A percentile compares a stretch with the other conserved stretches of the same genome.
phyloP scores from a whole-genome alignment of 1,139 yeast species.

The Hanseniaspora uvarum region DNA sequence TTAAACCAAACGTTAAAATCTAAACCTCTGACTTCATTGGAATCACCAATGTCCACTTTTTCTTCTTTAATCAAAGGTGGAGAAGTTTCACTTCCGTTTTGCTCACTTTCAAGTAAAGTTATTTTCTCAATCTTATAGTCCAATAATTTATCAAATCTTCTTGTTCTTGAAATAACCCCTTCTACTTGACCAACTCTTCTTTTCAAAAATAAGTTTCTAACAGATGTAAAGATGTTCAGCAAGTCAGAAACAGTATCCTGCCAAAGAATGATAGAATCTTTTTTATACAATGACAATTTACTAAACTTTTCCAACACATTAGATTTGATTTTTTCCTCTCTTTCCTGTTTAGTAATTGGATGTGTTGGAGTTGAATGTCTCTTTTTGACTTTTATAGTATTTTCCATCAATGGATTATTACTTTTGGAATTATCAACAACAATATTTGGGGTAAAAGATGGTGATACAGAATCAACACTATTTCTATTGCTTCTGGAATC shows the following conservation, averaged over 20 bases:
- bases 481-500: slow-evolving; percentile 5
- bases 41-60: slow-evolving; percentile 35
- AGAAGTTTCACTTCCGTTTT: slow-evolving; percentile 26
- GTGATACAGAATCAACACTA: slow-evolving; percentile 9
- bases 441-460: slow-evolving; percentile 13
- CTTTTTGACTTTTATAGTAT: slow-evolving; percentile 8
- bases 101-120: slow-evolving; percentile 56
- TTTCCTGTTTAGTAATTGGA: slow-evolving; percentile 33
- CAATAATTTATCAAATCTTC: slow-evolving; percentile 51
- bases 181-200: slow-evolving; percentile 61
- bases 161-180: slow-evolving; percentile 54
- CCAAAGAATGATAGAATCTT: slow-evolving; percentile 63
- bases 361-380: slow-evolving; percentile 5
- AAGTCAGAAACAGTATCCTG: slow-evolving; percentile 72
- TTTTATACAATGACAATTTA: slow-evolving; percentile 51
- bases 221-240: slow-evolving; percentile 69
- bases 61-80: slow-evolving; percentile 30
- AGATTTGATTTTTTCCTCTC: slow-evolving; percentile 49
- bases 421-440: slow-evolving; percentile 20
- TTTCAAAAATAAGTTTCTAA: slow-evolving; percentile 65
- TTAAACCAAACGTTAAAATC: slow-evolving; percentile 75
- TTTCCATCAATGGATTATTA: slow-evolving; percentile 31
- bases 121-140: slow-evolving; percentile 65
- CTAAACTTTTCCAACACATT: slow-evolving; percentile 57
- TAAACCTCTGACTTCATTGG: slow-evolving; percentile 59